phyloP scores from a whole-genome alignment of 352 stramenopile genomes.

The Phytophthora sp. region DNA sequence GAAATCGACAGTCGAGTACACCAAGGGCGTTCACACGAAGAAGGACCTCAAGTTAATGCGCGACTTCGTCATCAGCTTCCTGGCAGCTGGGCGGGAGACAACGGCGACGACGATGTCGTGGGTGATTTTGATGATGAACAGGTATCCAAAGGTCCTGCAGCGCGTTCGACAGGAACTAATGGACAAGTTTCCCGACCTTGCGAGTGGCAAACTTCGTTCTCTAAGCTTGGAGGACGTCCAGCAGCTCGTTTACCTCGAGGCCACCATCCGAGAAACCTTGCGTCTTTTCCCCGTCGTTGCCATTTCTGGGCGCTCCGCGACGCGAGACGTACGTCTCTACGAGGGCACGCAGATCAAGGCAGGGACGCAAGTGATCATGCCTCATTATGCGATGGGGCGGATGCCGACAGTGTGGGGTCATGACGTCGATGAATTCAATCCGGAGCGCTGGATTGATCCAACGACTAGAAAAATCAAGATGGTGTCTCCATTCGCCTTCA shows the following conservation, averaged over 20 bases:
- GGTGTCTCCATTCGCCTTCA: conserved; percentile 70
- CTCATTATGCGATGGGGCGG: conserved; percentile 67
- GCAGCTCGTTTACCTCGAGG: conserved; percentile 57
- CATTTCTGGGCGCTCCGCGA: conserved; percentile 54
- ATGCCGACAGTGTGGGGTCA: conserved; percentile 66
- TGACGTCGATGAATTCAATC: conserved; percentile 66
- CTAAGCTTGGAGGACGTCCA: conserved; percentile 47
- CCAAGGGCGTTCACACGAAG: conserved; percentile 30
- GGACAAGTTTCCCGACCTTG: conserved; percentile 53
- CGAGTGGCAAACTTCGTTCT: conserved; percentile 7
- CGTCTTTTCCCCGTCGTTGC: conserved; percentile 68
- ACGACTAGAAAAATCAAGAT: conserved; percentile 46
- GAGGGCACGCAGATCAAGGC: conserved; percentile 70
- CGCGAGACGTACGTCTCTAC: conserved; percentile 62
- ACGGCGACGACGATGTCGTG: conserved; percentile 73
- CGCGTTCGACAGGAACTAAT: conserved; percentile 50
- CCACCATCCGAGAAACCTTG: conserved; percentile 58
- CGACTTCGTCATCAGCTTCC: conserved; percentile 84
- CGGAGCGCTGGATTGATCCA: conserved; percentile 68
- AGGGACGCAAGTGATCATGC: conserved; percentile 62
- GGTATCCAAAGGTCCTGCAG: conserved; percentile 52
- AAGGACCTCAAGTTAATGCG: conserved; percentile 61
- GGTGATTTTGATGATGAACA: conserved; percentile 76
- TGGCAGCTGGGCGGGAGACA: conserved; percentile 76
- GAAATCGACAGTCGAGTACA: conserved; percentile 38